phyloP scores from a whole-genome alignment of 2,329 filamentous ascomycete genomes.

The Sporothrix globosa region DNA sequence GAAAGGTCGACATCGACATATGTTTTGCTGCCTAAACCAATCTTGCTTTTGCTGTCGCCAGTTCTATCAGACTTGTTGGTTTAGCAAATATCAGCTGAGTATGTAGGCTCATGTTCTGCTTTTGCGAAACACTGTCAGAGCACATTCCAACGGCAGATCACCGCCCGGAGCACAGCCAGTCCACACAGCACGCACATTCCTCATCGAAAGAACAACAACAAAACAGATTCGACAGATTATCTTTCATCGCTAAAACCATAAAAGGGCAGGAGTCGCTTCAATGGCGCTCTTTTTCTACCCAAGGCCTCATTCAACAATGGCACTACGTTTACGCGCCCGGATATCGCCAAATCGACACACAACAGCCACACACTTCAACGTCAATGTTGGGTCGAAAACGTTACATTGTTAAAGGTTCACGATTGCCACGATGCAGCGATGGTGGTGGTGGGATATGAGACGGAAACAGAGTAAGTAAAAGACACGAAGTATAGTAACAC shows the following conservation, averaged over 20 bases:
- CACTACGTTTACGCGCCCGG: background rate
- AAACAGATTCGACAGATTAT: background rate
- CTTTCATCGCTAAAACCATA: background rate
- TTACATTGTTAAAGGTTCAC: background rate
- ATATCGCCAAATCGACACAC: background rate
- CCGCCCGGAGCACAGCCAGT: background rate
- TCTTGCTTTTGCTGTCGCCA: background rate
- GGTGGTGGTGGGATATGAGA: slow-evolving; percentile 21
- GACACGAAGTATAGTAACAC: background rate
- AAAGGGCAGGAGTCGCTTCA: background rate
- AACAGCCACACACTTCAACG: background rate
- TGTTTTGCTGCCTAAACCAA: background rate
- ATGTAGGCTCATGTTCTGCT: background rate
- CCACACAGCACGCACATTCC: background rate
- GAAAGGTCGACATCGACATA: background rate
- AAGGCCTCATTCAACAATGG: background rate
- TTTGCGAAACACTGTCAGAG: background rate
- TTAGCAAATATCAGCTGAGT: too few relatives aligned
- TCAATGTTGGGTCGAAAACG: background rate
- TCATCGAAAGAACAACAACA: background rate
- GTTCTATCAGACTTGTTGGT: background rate
- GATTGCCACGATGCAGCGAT: slow-evolving; percentile 13
- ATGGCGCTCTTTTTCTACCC: background rate
- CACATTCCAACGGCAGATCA: slow-evolving; percentile 16
- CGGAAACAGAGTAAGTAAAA: background rate